These are phyloP conservation scores for Pyricularia sp. DNA, from an alignment of 2,329 filamentous ascomycete genomes.

Conservation along the genomic window DNA sequence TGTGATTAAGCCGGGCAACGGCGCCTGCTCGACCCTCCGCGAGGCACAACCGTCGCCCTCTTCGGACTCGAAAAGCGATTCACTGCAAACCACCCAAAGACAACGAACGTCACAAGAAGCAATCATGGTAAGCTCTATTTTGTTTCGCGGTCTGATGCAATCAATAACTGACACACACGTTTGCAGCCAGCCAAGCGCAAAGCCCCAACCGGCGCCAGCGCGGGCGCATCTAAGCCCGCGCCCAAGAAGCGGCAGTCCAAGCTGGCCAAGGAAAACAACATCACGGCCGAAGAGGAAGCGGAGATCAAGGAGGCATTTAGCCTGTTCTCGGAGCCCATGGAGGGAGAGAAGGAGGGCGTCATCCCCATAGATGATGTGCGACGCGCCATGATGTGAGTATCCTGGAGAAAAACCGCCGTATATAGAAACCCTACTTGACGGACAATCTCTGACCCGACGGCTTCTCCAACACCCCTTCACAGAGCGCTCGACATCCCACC, in stretches of 20 bases:
- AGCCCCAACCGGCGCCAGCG: conserved; percentile 16
- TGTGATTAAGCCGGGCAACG: not conserved
- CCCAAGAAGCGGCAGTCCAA: conserved; percentile 60
- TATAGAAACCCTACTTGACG: too few relatives aligned
- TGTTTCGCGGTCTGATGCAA: not conserved
- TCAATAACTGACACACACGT: not conserved
- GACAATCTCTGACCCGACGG: not conserved
- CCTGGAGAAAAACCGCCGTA: too few relatives aligned
- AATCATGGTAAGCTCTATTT: not conserved
- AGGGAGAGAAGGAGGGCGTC: conserved; percentile 64
- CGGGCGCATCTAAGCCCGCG: conserved; percentile 13
- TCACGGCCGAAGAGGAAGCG: conserved; percentile 73
- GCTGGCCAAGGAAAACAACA: conserved; percentile 84
- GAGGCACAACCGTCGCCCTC: not conserved
- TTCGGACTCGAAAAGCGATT: not conserved
- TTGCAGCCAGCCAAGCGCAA: conserved; percentile 46
- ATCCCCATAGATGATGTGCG: conserved; percentile 59
- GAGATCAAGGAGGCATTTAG: conserved; percentile 88
- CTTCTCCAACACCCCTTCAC: conserved; percentile 1
- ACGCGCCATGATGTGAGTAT: conserved; percentile 60
- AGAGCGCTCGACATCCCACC: conserved; percentile 77
- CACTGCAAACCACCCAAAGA: not conserved
- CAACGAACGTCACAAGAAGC: not conserved
- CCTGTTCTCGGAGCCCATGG: conserved; percentile 65
- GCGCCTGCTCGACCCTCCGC: not conserved